Evolutionary conservation across 805 yeast genomes (phyloP), one percentile per base, ranked within the genome.

Genomic region (Cyberlindnera samutprakarnensis): DNA sequence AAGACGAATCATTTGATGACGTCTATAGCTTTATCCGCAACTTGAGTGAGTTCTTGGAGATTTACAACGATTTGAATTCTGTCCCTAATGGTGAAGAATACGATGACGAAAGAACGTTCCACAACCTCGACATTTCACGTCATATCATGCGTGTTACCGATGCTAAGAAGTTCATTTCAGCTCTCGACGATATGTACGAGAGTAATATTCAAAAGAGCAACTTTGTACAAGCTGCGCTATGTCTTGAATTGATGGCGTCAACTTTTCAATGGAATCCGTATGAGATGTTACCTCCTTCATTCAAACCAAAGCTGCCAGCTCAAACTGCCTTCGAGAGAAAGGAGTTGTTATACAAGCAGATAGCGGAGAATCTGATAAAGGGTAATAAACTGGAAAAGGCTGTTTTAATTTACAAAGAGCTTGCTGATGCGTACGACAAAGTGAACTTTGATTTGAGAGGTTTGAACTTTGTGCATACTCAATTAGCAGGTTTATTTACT

Each of bases 21-120:
- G 61, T 77, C 24, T 57, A 66, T 37, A 59, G 59, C 23, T 72
- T 75, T 35, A 63, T 79, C 33, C 66, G 65, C 35, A 72, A 70
- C 26, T 45, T 83, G 23, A 56, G 73, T 17, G 78, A 74, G 16
- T 82, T 83, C 55, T 57, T 84, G 36, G 73, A 67, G 33, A 72
- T 75, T 12, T 65, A 82, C 47, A 67, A 73, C 39, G 85, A 82
- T 46, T 70, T 81, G 45, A 72, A 72, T 44, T 69, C 72, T 36
- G 85, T 86, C 36, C 95, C 95, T 11, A 69, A 67, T 28, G 87
- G 87, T 14, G 77, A 77, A 25, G 94, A 85, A 48, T 87, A 81
- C 55, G 90, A 82, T 46, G 90, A 83, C 53, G 95, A 86, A 55
- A 66, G 95, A 48, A 78, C 87, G 5, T 80, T 82, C 70, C 82